phyloP scores from a whole-genome alignment of 2,329 filamentous ascomycete species.

The Berkeleyomyces rouxiae region DNA sequence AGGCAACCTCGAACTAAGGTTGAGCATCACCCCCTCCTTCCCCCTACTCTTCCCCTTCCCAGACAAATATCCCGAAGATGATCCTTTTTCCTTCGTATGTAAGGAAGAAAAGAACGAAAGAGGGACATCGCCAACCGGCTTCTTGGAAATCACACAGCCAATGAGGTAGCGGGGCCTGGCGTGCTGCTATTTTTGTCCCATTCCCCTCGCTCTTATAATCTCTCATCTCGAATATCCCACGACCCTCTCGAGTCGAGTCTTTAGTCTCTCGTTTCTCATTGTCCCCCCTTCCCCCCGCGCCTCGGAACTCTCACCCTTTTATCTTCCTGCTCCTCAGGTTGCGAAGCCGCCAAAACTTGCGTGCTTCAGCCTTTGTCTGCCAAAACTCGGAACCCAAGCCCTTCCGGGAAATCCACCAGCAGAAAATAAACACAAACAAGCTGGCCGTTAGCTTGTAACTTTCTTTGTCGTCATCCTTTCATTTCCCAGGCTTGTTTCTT shows the following conservation, averaged over 20 bases:
- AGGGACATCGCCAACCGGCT: neutral
- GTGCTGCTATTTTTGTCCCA: conserved; percentile 1
- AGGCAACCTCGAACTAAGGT: neutral
- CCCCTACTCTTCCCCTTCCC: neutral
- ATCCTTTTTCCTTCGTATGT: neutral
- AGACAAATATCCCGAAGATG: neutral
- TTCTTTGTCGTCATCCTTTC: conserved; percentile 2
- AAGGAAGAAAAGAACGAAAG: neutral
- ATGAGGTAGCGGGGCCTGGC: neutral
- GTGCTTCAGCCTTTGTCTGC: neutral
- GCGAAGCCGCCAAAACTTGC: neutral
- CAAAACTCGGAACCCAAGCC: neutral
- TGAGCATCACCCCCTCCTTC: neutral
- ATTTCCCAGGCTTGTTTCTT: neutral
- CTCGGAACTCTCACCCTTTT: neutral
- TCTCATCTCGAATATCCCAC: neutral
- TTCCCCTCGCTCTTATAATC: neutral
- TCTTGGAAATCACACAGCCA: neutral
- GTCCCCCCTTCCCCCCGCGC: neutral
- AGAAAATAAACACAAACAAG: neutral
- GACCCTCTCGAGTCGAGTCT: neutral
- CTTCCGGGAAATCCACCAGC: neutral
- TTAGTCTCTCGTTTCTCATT: neutral
- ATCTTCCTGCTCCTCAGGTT: neutral
- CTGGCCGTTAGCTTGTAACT: neutral